Conservation (phyloP, 2,329 filamentous ascomycete genomes). For the Nemania sp. region DNA sequence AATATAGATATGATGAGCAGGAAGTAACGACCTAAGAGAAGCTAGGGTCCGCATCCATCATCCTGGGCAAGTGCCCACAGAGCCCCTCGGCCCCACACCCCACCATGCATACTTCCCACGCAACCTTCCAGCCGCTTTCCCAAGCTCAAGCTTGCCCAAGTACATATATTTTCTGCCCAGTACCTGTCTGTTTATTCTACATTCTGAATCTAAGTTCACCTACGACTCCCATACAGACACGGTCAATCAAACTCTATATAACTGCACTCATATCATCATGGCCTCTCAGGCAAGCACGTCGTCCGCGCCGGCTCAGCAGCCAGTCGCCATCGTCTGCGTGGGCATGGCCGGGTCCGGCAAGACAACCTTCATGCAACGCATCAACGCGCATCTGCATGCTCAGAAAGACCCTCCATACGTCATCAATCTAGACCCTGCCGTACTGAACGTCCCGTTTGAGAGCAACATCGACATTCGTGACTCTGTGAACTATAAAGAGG, state of each 20-base stretch:
- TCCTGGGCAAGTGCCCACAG: no score
- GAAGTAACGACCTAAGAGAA: no score
- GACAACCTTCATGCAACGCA: conserved; percentile 99
- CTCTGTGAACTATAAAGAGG: conserved; percentile 98
- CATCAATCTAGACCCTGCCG: conserved; percentile 94
- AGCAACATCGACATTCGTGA: conserved; percentile 99
- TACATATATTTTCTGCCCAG: no score
- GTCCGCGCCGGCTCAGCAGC: conserved; percentile 24
- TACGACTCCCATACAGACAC: no score
- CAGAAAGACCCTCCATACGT: conserved; percentile 86
- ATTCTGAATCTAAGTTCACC: no score
- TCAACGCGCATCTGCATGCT: conserved; percentile 88
- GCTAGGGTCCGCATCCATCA: no score
- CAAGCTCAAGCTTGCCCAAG: no score
- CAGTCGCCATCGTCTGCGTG: conserved; percentile 78
- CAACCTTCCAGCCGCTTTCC: not conserved
- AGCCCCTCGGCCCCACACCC: conserved; percentile 18
- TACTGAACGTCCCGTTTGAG: conserved; percentile 90
- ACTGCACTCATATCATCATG: conserved; percentile 4
- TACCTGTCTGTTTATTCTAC: no score
- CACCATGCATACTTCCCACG: not conserved
- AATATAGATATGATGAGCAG: no score
- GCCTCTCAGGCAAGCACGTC: conserved; percentile 23
- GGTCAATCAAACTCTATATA: no score
- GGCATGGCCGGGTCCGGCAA: conserved; percentile 99